These are phyloP conservation scores for Yarrowia galli DNA, from an alignment of 1,139 yeast species.

Conservation along the genomic window DNA sequence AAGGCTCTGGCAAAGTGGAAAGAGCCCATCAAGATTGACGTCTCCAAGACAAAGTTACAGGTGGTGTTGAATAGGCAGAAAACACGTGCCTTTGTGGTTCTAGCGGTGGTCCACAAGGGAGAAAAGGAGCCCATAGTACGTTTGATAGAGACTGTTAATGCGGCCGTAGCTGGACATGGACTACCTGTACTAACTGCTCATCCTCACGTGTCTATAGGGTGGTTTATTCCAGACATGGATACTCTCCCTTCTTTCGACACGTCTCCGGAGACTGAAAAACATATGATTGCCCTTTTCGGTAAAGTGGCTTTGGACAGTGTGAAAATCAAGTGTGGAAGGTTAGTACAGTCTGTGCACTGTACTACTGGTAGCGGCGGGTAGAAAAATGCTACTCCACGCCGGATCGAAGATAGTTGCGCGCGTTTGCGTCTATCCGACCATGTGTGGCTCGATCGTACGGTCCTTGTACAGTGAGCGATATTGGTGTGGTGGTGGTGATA, in stretches of 20 bases:
- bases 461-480: constrained; percentile 5
- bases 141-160: constrained; percentile 40
- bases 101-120: background rate
- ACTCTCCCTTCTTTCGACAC: background rate
- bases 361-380: background rate
- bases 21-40: constrained; percentile 10
- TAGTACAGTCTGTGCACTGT: constrained; percentile 31
- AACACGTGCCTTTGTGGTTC: constrained; percentile 41
- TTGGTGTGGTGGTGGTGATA: background rate
- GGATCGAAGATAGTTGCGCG: constrained; percentile 29
- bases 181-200: constrained; percentile 41
- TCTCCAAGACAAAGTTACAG: constrained; percentile 11
- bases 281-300: constrained; percentile 13
- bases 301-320: constrained; percentile 22
- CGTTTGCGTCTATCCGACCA: constrained; percentile 6
- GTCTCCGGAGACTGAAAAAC: background rate
- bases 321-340: constrained; percentile 41
- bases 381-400: constrained; percentile 14
- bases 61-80: constrained; percentile 39
- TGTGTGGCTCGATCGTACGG: background rate
- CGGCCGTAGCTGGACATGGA: constrained; percentile 38
- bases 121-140: constrained; percentile 5
- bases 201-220: constrained; percentile 46
- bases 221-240: constrained; percentile 40
- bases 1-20: background rate